A percentile compares a stretch with the other conserved stretches of the same genome.
Conservation (phyloP, 148 eudicot genomes). For the Nepenthes mirabilis region DNA sequence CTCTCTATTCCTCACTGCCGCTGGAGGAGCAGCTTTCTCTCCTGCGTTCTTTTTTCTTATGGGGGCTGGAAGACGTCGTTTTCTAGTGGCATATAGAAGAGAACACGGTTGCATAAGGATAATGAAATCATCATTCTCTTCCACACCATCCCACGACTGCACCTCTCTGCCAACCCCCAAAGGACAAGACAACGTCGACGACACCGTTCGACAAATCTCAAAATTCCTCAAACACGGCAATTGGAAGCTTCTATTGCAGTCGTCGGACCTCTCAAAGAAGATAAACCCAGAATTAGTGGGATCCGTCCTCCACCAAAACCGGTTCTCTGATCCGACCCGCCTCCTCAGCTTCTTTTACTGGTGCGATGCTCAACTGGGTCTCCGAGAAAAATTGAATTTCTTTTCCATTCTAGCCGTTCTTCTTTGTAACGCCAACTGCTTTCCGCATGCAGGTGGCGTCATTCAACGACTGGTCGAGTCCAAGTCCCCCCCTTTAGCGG, state of each 20-base stretch:
- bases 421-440: conserved; percentile 34
- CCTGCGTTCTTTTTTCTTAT: too few species aligned
- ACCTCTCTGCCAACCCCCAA: too few species aligned
- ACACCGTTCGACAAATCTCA: conserved; percentile 29
- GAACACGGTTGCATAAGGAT: too few species aligned
- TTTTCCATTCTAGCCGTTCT: conserved; percentile 38
- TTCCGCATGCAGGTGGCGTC: conserved; percentile 29
- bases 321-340: conserved; percentile 31
- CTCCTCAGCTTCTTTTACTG: conserved; percentile 65
- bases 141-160: too few species aligned
- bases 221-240: conserved; percentile 29
- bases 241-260: conserved; percentile 44
- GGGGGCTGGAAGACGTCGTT: too few species aligned
- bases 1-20: too few species aligned
- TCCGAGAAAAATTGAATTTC: conserved; percentile 40
- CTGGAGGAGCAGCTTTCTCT: too few species aligned
- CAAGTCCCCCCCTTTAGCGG: conserved; percentile 10
- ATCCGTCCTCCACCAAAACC: conserved; percentile 43
- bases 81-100: too few species aligned
- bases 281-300: conserved; percentile 63
- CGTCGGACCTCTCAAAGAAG: conserved; percentile 26
- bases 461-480: conserved; percentile 34
- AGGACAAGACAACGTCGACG: conserved; percentile 2
- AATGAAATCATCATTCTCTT: too few species aligned
- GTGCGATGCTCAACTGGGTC: conserved; percentile 44